Base-by-base conservation (phyloP, 805 yeast species). In the Suhomyces tanzawaensis region DNA sequence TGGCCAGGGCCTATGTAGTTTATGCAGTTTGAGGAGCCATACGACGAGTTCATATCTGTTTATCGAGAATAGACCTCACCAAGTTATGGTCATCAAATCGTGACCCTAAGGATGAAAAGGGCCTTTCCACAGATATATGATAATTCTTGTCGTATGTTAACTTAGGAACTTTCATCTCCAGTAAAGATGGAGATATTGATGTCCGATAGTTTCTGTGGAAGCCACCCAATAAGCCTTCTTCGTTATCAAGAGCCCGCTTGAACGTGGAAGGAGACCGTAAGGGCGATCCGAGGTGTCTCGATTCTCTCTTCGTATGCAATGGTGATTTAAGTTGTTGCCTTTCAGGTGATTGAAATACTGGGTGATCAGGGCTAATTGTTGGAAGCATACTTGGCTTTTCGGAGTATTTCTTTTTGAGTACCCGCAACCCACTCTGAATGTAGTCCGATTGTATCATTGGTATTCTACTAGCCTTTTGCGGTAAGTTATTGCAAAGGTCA, bases 51-150 rank as follows among this genome's bases (percentile, higher is more conserved):
- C 23, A 7, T 7, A 21, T 21, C 9, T 7, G 23, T 21, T 9
- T 21, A 7, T 21, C 9, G 23, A 21, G 7, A 21, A 21, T 21
- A 7, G 23, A 21, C 9, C 9, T 21, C 8, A 21, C 23, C 23
- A 62, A 42, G 44, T 61, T 60, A 32, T 49, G 46, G 17, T 60
- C 64, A 33, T 63, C 67, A 33, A 50, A 61, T 16, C 68, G 41
- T 2, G 66, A 59, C 3, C 67, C 70, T 31, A 64, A 48, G 0
- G 69, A 52, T 3, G 67, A 57, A 3, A 49, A 35, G 0, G 71
- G 69, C 31, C 68, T 42, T 21, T 62, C 67, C 2, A 69, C 67
- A 1, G 69, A 61, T 5, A n/a, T n/a, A n/a, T n/a, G n/a, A n/a
- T n/a, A n/a, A n/a, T 62, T 47, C 9, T 35, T 38, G 31, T 19